phyloP scores from a whole-genome alignment of 116 monocot species.

The Iris pallida region DNA sequence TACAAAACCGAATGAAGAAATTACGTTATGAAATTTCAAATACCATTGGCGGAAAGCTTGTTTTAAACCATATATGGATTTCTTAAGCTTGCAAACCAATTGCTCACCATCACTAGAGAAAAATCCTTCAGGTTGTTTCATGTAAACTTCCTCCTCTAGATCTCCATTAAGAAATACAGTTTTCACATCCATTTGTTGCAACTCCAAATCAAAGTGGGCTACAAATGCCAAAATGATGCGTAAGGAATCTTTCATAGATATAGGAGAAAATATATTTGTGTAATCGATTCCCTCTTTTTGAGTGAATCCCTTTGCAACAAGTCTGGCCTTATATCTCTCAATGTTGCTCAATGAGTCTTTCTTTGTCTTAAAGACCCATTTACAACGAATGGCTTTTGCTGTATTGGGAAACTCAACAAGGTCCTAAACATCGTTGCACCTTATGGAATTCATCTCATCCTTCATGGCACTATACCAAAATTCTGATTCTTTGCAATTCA shows the following conservation, averaged over 20 bases:
- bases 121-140: conserved; percentile 7
- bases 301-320: neutral
- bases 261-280: neutral
- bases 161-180: neutral
- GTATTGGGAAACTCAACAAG: neutral
- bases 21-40: too few relatives aligned
- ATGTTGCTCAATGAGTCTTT: neutral
- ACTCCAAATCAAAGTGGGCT: neutral
- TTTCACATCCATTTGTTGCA: conserved; percentile 3
- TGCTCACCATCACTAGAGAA: neutral
- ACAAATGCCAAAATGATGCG: neutral
- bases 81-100: neutral
- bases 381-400: neutral
- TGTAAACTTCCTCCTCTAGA: neutral
- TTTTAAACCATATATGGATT: neutral
- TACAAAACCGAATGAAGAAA: too few relatives aligned
- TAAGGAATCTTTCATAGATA: neutral
- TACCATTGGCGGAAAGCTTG: too few relatives aligned
- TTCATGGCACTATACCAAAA: too few relatives aligned
- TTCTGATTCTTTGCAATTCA: too few relatives aligned
- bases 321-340: neutral
- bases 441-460: too few relatives aligned
- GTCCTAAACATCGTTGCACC: neutral
- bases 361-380: neutral
- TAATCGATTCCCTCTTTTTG: neutral